Evolutionary conservation across 164 flowering plant species (phyloP).

Genomic region (Piper betle): DNA sequence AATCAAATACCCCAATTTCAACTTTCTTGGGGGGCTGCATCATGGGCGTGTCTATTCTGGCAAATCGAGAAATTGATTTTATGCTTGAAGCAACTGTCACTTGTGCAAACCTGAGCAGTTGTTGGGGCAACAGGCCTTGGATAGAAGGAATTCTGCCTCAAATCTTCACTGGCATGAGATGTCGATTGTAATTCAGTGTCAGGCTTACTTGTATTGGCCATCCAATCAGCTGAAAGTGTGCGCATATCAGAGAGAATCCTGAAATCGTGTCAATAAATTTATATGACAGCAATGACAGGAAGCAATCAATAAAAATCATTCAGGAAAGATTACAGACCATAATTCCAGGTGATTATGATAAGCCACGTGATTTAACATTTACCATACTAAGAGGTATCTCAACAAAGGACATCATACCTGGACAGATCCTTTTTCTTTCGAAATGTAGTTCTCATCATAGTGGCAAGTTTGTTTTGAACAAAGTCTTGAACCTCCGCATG

Average conservation of each 20-base stretch:
- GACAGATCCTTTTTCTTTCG: constrained; percentile 93
- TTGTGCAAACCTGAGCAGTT: constrained; percentile 64
- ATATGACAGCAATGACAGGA: constrained; percentile 8
- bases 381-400: not conserved
- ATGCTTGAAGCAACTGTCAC: not conserved
- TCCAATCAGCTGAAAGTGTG: constrained; percentile 99
- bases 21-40: too few species aligned
- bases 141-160: constrained; percentile 52
- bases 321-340: not conserved
- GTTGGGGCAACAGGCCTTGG: constrained; percentile 99
- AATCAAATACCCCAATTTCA: not conserved
- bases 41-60: too few species aligned
- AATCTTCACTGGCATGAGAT: constrained; percentile 77
- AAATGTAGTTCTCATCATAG: constrained; percentile 89
- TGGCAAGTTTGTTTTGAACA: constrained; percentile 86
- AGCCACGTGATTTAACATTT: not conserved
- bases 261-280: constrained; percentile 18
- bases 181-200: constrained; percentile 52
- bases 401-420: constrained; percentile 31
- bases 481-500: constrained; percentile 99
- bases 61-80: too few species aligned
- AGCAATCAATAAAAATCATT: not conserved
- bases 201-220: constrained; percentile 88
- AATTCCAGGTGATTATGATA: too few species aligned
- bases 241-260: constrained; percentile 99